phyloP scores from a whole-genome alignment of 2,329 filamentous ascomycete species.

The Ophiognomonia clavigignenti-juglandacearum region DNA sequence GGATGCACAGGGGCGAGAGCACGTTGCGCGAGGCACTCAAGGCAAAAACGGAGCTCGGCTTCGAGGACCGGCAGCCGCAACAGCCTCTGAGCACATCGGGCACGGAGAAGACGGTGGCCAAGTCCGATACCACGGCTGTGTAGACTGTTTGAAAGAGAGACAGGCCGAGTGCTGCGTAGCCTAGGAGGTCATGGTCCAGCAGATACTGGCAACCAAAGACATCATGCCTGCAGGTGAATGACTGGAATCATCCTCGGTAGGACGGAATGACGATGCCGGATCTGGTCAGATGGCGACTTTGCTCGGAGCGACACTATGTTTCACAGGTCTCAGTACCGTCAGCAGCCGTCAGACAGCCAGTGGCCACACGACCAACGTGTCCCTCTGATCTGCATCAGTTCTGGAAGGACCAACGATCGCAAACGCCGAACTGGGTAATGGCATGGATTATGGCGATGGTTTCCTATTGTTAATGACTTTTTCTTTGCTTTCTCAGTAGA shows the following conservation, averaged over 20 bases:
- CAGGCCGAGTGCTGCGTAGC: background rate
- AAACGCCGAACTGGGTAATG: too few relatives aligned
- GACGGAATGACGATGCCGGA: background rate
- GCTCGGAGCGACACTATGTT: background rate
- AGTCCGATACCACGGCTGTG: conserved; percentile 14
- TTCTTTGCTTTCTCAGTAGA: too few relatives aligned
- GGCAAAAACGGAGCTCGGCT: conserved; percentile 29
- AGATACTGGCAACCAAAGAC: background rate
- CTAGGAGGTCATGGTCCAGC: background rate
- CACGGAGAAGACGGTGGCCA: conserved; percentile 10
- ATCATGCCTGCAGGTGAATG: background rate
- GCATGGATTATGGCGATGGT: too few relatives aligned
- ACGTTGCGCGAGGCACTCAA: conserved; percentile 40
- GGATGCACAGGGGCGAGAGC: conserved; percentile 41
- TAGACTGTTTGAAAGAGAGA: conserved; percentile 8
- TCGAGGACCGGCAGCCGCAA: conserved; percentile 23
- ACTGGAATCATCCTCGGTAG: background rate
- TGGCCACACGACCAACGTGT: background rate
- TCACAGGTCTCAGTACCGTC: background rate
- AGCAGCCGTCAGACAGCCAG: background rate
- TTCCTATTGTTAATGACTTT: too few relatives aligned
- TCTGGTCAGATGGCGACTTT: background rate
- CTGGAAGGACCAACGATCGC: too few relatives aligned
- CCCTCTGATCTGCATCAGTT: background rate
- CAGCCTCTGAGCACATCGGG: conserved; percentile 6